Evolutionary conservation across 2,329 filamentous ascomycete genomes (phyloP).

Genomic region (Epichloe sylvatica): DNA sequence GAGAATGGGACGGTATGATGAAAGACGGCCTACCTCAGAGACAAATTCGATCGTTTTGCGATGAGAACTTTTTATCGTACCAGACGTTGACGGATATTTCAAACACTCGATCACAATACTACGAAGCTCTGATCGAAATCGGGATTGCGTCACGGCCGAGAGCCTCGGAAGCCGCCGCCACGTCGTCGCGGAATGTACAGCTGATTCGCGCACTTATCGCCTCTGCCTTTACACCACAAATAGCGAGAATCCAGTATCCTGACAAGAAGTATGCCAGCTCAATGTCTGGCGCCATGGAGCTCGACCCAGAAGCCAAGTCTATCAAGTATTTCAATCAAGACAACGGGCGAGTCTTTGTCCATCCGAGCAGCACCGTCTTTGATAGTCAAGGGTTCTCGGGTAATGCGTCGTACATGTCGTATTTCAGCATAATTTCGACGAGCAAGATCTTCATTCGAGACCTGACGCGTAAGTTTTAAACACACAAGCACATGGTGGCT

Average conservation of each 20-base stretch:
- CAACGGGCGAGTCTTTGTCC: constrained; percentile 79
- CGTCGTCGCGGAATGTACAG: constrained; percentile 20
- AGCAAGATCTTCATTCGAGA: constrained; percentile 87
- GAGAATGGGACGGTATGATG: constrained; percentile 62
- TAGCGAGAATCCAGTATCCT: constrained; percentile 82
- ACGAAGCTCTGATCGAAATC: constrained; percentile 71
- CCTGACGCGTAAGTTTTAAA: constrained; percentile 59
- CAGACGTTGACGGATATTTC: constrained; percentile 79
- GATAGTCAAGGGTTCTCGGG: constrained; percentile 64
- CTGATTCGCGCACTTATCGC: constrained; percentile 58
- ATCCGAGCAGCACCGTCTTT: constrained; percentile 79
- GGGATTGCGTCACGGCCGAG: constrained; percentile 49
- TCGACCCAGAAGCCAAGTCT: constrained; percentile 80
- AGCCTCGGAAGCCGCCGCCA: constrained; percentile 20
- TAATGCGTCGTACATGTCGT: constrained; percentile 66
- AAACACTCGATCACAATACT: constrained; percentile 73
- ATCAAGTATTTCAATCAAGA: constrained; percentile 90
- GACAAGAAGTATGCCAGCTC: constrained; percentile 90
- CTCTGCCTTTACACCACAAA: constrained; percentile 67
- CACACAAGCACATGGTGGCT: background rate
- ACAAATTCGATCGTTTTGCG: constrained; percentile 63
- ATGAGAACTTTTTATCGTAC: constrained; percentile 69
- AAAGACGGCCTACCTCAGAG: constrained; percentile 43
- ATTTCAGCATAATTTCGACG: constrained; percentile 85
- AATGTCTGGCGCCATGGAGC: constrained; percentile 75